Evolutionary conservation across 495 filamentous ascomycete species (phyloP).

Genomic region (Aspergillus egyptiacus): DNA sequence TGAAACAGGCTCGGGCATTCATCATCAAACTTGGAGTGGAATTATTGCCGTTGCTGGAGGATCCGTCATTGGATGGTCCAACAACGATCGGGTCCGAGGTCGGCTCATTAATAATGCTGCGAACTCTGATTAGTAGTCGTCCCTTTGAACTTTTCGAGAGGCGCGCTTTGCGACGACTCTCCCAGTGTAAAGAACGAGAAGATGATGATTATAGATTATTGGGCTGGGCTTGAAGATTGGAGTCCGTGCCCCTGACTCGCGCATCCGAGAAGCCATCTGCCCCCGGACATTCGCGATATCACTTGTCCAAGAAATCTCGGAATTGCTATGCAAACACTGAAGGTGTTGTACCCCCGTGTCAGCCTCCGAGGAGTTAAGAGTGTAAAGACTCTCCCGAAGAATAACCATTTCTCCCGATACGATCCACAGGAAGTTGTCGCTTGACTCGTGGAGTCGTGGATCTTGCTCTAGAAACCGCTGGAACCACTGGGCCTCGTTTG

Average conservation of each 20-base stretch:
- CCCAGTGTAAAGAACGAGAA: too few species aligned
- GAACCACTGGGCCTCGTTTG: background rate
- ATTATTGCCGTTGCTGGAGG: constrained; percentile 2
- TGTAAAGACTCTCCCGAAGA: background rate
- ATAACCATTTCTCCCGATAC: background rate
- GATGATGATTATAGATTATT: too few species aligned
- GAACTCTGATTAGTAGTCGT: background rate
- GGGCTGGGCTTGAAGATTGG: too few species aligned
- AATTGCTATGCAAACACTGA: too few species aligned
- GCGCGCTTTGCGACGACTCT: background rate
- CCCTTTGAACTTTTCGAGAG: background rate
- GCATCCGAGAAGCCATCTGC: too few species aligned
- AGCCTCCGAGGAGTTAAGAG: too few species aligned
- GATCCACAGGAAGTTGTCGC: constrained; percentile 1
- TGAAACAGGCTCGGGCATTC: background rate
- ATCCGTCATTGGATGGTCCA: constrained; percentile 7
- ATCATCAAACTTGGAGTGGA: constrained; percentile 5
- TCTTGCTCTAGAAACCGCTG: constrained; percentile 1
- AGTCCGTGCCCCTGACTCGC: background rate
- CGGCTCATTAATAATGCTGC: constrained; percentile 9
- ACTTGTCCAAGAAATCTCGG: too few species aligned
- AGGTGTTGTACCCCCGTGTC: too few species aligned
- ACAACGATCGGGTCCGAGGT: constrained; percentile 3
- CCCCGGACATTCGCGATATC: too few species aligned
- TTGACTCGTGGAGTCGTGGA: too few species aligned